phyloP scores from a whole-genome alignment of 2,329 filamentous ascomycete genomes.

The Fusarium palustre region DNA sequence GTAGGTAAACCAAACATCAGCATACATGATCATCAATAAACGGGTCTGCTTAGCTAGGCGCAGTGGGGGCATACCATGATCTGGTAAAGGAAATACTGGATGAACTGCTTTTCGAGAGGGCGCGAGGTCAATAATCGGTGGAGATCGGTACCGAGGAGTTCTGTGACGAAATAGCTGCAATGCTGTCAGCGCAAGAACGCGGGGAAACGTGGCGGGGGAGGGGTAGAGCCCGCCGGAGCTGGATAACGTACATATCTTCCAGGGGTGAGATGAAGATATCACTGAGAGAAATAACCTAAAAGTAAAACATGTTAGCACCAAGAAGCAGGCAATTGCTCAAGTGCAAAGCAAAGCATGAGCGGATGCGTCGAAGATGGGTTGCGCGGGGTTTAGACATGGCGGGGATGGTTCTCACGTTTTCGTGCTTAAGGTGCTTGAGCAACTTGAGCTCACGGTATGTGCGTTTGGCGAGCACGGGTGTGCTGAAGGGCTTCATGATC shows the following conservation, averaged over 20 bases:
- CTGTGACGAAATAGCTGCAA: conserved; percentile 93
- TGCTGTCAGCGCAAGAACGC: conserved; percentile 33
- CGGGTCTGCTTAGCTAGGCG: background rate
- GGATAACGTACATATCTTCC: conserved; percentile 85
- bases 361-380: background rate
- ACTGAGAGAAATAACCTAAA: conserved; percentile 93
- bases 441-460: conserved; percentile 98
- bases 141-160: conserved; percentile 95
- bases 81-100: conserved; percentile 99
- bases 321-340: conserved; percentile 18
- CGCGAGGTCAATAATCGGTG: conserved; percentile 94
- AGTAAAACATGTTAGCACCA: conserved; percentile 25
- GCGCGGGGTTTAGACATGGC: conserved; percentile 3
- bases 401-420: conserved; percentile 75
- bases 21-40: background rate
- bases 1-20: conserved; percentile 25
- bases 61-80: conserved; percentile 78
- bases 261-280: conserved; percentile 99
- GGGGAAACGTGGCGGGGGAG: conserved; percentile 19
- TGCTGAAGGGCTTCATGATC: conserved; percentile 99
- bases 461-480: conserved; percentile 96
- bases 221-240: conserved; percentile 27
- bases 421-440: conserved; percentile 94
- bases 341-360: conserved; percentile 26
- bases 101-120: conserved; percentile 98